Evolutionary conservation across 768 basidiomycete genomes (phyloP), one percentile per base, ranked within the genome.

Genomic region (Tephrocybe rancida): DNA sequence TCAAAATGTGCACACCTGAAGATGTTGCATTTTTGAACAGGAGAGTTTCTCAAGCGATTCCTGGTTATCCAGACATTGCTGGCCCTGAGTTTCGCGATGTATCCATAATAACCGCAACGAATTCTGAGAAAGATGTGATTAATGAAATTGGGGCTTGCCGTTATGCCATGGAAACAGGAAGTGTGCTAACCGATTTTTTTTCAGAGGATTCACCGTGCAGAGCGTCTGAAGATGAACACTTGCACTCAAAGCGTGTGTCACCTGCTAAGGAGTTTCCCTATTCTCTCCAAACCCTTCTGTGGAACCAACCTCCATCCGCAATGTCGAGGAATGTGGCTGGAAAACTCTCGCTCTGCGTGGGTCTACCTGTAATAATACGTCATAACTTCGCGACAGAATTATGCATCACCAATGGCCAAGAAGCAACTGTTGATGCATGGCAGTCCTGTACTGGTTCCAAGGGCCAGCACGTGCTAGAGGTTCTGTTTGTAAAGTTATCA

Each of bases 361-460:
- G 45, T 0, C 19, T 54, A 2, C 52, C 52, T 7, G 5, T 54
- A 19, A 46, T 46, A 1, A 46, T 53, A 19, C 24, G 21, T 3
- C n/a, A 22, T 3, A 53, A 53, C 25, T 18, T 44, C 1, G 44
- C 35, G 2, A 52, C 44, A 5, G 44, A 52, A 25, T 42, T 71
- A 0, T 69, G 69, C 48, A 69, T 73, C 0, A 74, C 70, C 2
- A 70, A 70, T 44, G 71, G 71, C 0, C 69, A 71, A 44, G 70
- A 72, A 43, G 71, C 18, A 0, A 39, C 25, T 24, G 59, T 69
- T 0, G 26, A 56, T 27, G 56, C 53, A 0, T 64, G 62, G 64
- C 10, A 26, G 1, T 27, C 21, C 3, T 27, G 26, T 14, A 44
- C 18, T 1, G 55, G 52, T 1, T 18, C 37, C 2, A 49, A 37